A percentile compares a stretch with the other conserved stretches of the same genome.
phyloP scores from a whole-genome alignment of 345 rosid species.

The Microcos paniculata region DNA sequence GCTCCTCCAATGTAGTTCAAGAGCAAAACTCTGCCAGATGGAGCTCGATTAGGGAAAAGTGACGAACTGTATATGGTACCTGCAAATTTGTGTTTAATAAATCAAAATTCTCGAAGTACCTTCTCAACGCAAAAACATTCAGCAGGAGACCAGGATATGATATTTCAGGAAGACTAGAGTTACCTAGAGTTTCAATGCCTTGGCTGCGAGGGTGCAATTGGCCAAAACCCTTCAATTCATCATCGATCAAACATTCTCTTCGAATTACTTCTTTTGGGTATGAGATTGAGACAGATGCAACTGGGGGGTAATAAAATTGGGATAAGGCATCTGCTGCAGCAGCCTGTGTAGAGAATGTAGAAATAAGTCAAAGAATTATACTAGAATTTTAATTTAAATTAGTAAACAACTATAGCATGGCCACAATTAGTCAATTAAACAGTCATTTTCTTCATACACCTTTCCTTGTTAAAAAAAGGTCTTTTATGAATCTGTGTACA shows the following conservation, averaged over 20 bases:
- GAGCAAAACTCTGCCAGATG: conserved; percentile 72
- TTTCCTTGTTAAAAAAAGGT: no score
- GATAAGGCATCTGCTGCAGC: conserved; percentile 77
- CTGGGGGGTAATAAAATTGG: conserved; percentile 90
- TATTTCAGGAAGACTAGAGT: neutral
- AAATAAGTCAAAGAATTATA: neutral
- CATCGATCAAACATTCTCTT: conserved; percentile 68
- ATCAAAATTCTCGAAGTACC: neutral
- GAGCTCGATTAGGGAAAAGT: conserved; percentile 90
- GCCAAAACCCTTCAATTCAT: conserved; percentile 95
- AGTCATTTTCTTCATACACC: no score
- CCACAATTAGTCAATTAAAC: neutral
- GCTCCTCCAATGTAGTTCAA: conserved; percentile 89
- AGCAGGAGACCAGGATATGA: neutral
- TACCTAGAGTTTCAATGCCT: conserved; percentile 96
- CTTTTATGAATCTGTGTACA: no score
- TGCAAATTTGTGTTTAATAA: conserved; percentile 22
- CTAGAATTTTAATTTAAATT: neutral
- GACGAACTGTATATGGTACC: conserved; percentile 96
- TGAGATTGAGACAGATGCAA: conserved; percentile 87
- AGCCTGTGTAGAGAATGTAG: conserved; percentile 38
- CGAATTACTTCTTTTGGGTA: conserved; percentile 90
- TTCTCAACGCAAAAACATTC: neutral
- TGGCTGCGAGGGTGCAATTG: conserved; percentile 97
- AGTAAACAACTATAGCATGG: neutral